A percentile compares a stretch with the other conserved stretches of the same genome.
These are phyloP conservation scores for Microbotryum scabiosae DNA, from an alignment of 1,284 basidiomycete species.

Conservation along the genomic window DNA sequence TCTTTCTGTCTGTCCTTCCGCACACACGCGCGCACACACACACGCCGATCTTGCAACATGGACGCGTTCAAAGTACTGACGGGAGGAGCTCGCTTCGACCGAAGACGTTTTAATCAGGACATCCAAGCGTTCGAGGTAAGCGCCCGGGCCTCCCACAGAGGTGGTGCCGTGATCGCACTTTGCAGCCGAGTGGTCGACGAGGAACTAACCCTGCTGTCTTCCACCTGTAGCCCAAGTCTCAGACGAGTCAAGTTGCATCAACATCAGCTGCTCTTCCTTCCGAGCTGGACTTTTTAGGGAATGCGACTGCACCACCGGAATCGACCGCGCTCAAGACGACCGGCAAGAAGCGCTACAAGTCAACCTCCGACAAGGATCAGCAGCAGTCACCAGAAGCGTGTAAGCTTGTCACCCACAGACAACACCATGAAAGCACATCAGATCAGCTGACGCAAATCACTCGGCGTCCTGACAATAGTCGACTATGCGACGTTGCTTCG, in stretches of 20 bases:
- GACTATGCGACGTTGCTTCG: slow-evolving; percentile 18
- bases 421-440: too few relatives aligned
- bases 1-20: not conserved
- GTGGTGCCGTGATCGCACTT: too few relatives aligned
- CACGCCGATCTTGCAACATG: slow-evolving; percentile 24
- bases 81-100: slow-evolving; percentile 53
- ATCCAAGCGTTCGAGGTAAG: slow-evolving; percentile 62
- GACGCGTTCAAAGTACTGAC: slow-evolving; percentile 39
- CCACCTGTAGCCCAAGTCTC: not conserved
- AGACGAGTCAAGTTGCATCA: not conserved
- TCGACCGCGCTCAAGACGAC: slow-evolving; percentile 16
- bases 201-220: too few relatives aligned
- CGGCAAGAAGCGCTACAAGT: slow-evolving; percentile 31
- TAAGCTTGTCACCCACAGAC: not conserved
- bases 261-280: slow-evolving; percentile 49
- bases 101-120: slow-evolving; percentile 62
- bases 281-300: slow-evolving; percentile 79
- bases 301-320: slow-evolving; percentile 45
- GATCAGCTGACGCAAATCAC: not conserved
- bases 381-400: not conserved
- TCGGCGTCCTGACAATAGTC: not conserved
- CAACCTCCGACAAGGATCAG: slow-evolving; percentile 12
- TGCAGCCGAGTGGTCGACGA: not conserved
- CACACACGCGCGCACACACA: too few relatives aligned
- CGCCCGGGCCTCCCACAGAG: too few relatives aligned